phyloP scores from a whole-genome alignment of 2,329 filamentous ascomycete genomes.

The Thielaviopsis populi region DNA sequence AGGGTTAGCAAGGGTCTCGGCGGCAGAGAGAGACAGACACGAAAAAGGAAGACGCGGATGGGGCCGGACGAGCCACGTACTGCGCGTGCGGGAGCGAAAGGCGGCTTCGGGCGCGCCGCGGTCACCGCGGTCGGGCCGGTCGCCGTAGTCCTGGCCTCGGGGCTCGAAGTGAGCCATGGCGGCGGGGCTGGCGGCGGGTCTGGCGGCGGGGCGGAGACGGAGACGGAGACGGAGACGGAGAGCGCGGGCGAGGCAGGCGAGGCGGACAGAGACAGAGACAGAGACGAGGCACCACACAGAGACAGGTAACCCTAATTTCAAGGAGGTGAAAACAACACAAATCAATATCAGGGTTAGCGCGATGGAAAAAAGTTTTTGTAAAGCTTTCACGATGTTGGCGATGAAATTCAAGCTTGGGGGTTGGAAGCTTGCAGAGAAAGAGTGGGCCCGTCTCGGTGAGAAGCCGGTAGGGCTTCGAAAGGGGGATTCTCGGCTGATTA shows the following conservation, averaged over 20 bases:
- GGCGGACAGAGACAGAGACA: too few species aligned
- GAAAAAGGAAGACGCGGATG: background rate
- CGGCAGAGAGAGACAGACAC: background rate
- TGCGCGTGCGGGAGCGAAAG: conserved; percentile 36
- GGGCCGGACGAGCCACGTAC: conserved; percentile 32
- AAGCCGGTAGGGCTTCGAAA: background rate
- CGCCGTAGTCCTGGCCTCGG: conserved; percentile 33
- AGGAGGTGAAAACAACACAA: too few species aligned
- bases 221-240: background rate
- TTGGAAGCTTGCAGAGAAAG: background rate
- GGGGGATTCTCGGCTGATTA: background rate
- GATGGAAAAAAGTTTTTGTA: background rate
- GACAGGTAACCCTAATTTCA: too few species aligned
- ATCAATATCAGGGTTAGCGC: background rate
- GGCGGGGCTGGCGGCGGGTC: too few species aligned
- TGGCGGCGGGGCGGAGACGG: background rate
- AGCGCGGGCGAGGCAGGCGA: too few species aligned
- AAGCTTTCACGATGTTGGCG: background rate
- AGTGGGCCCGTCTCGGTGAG: background rate
- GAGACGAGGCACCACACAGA: too few species aligned
- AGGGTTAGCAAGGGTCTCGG: conserved; percentile 4
- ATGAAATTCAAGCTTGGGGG: background rate
- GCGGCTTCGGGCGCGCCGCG: conserved; percentile 19
- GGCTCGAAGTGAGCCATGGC: conserved; percentile 38
- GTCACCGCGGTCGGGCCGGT: conserved; percentile 15